Conservation (phyloP, 345 rosid genomes). For the Boechera divaricarpa region DNA sequence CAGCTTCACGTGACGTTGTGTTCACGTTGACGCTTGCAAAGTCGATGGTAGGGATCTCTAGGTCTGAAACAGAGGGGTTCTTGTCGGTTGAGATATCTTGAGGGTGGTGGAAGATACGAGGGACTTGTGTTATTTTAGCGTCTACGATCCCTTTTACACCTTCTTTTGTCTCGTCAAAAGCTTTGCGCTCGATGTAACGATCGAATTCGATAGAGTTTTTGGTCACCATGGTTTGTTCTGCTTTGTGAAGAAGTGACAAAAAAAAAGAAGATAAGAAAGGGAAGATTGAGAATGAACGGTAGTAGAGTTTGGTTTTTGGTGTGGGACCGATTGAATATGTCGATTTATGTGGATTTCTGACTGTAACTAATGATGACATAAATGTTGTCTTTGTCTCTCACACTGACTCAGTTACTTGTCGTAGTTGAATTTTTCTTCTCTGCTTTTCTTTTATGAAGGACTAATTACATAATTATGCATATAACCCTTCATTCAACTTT, state of each 20-base stretch:
- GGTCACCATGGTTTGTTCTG: not conserved
- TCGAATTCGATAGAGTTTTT: not conserved
- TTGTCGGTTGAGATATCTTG: not conserved
- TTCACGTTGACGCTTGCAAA: conserved; percentile 38
- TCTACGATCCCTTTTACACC: conserved; percentile 49
- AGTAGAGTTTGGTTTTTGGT: not conserved
- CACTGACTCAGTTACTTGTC: too few species aligned
- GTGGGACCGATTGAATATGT: not conserved
- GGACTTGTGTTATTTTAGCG: conserved; percentile 36
- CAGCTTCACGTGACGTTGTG: conserved; percentile 5
- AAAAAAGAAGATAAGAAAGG: not conserved
- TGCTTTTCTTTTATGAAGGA: not conserved
- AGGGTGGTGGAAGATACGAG: conserved; percentile 40
- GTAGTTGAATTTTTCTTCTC: not conserved
- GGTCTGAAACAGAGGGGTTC: not conserved
- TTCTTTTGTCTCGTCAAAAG: conserved; percentile 46
- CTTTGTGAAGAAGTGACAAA: too few species aligned
- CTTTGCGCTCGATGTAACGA: conserved; percentile 34
- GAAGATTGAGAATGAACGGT: not conserved
- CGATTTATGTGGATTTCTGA: not conserved
- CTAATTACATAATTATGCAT: not conserved
- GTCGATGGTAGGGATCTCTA: conserved; percentile 49
- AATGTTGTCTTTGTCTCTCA: not conserved
- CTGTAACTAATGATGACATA: not conserved
- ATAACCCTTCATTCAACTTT: too few species aligned